phyloP scores from a whole-genome alignment of 495 filamentous ascomycete genomes.

The Tetracladium setigerum region DNA sequence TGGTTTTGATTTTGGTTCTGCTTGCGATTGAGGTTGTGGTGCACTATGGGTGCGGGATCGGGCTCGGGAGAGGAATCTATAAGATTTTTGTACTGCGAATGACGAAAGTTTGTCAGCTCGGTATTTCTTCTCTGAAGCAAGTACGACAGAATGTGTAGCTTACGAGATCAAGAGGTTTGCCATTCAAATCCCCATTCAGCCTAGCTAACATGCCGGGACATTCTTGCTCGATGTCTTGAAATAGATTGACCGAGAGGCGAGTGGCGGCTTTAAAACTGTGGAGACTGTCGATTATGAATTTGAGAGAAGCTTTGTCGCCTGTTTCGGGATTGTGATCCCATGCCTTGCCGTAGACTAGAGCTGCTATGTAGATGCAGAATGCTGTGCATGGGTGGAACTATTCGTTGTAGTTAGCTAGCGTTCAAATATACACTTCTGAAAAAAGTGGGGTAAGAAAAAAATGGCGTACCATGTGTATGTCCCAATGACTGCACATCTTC shows the following conservation, averaged over 20 bases:
- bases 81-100: no score
- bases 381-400: conserved; percentile 1
- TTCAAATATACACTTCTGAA: no score
- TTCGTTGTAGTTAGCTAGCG: not conserved
- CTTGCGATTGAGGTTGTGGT: no score
- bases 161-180: no score
- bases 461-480: not conserved
- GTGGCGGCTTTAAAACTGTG: not conserved
- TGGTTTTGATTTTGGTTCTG: no score
- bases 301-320: not conserved
- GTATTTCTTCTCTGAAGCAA: no score
- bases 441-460: not conserved
- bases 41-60: no score
- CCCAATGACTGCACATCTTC: not conserved
- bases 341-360: not conserved
- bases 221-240: not conserved
- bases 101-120: no score
- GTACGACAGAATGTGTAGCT: no score
- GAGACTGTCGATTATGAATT: not conserved
- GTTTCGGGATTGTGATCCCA: not conserved
- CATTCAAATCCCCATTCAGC: not conserved
- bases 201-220: not conserved
- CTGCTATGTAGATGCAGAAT: not conserved
- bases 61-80: no score
- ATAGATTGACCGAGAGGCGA: not conserved